Base-by-base conservation (phyloP, 371 early-diverging fungal species). In the Rhizopus sp. region DNA sequence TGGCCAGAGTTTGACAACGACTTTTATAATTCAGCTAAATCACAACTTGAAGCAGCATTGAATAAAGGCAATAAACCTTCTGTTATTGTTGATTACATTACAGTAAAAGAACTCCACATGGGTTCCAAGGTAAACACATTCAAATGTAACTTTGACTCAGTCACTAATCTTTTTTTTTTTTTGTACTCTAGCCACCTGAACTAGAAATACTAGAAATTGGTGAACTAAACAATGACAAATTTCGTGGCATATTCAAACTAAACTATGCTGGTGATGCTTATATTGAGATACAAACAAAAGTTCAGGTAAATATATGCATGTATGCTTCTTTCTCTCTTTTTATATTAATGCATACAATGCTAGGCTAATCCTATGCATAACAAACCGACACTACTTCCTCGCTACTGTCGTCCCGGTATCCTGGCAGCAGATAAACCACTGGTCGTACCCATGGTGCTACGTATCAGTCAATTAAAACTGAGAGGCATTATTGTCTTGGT, bases 141-240 rank as follows among this genome's bases (percentile, higher is more conserved):
- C 23, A 46, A 55, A 45, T 29, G 23, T n/a, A 47, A 54, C 13
- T 56, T 38, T 37, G 34, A 17, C 32, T 42, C 1, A 44, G 45
- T 30, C n/a, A 39, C 41, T 31, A 38, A 40, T 60, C 35, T 15
- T n/a, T 44, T 5, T 29, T 29, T 33, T 35, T 13, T 46, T n/a
- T n/a, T n/a, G n/a, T n/a, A 29, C n/a, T 23, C 23, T 72, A 93
- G 90, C 91, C 99, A 17, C 99, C 99, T 12, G 96, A 95, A 45
- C 83, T 99, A 31, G 98, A 97, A 66, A 94, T 99, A 59, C 75
- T 99, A n/a, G 99, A 99, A 63, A 94, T 99, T 61, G 92, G 96
- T 37, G 99, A 99, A 56, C 81, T 99, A 30, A 84, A 87, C 4
- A 88, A 83, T 48, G 96, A 96, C 64, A 88, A 92, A 57, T 96